Percentiles rank a stretch among this genome's conserved stretches.
Evolutionary conservation across 1,284 basidiomycete species (phyloP).

Genomic region (Somion occarium): DNA sequence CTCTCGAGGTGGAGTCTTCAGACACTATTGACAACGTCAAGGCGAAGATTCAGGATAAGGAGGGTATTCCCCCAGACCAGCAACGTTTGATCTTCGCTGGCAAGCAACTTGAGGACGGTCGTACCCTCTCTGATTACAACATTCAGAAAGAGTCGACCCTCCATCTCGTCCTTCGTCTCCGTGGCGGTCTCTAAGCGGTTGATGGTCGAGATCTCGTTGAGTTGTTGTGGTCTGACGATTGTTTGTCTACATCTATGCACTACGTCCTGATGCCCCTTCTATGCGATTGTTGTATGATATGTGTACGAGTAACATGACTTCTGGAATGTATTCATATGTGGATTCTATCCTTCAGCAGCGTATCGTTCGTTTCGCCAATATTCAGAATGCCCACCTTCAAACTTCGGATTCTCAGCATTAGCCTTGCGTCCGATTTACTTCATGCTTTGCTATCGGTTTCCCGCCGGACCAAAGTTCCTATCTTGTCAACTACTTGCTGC

Average conservation of each 20-base stretch:
- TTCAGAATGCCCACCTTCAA: too few relatives aligned
- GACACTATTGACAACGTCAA: slow-evolving; percentile 26
- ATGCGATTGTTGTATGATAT: background rate
- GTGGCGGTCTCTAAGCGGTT: slow-evolving; percentile 51
- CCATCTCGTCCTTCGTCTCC: slow-evolving; percentile 70
- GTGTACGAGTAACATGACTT: background rate
- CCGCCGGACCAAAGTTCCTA: background rate
- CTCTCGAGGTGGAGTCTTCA: slow-evolving; percentile 24
- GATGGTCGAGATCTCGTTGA: slow-evolving; percentile 1
- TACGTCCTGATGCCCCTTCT: background rate
- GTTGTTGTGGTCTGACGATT: background rate
- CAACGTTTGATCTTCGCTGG: slow-evolving; percentile 25
- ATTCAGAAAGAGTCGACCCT: slow-evolving; percentile 68
- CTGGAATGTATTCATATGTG: background rate
- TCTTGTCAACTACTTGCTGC: background rate
- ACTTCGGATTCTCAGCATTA: too few relatives aligned
- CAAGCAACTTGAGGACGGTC: slow-evolving; percentile 25
- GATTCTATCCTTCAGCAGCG: background rate
- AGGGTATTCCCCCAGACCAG: slow-evolving; percentile 60
- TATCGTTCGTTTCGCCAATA: too few relatives aligned
- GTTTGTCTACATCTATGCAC: background rate
- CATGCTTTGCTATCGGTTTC: too few relatives aligned
- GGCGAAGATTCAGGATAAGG: slow-evolving; percentile 31
- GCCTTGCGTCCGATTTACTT: too few relatives aligned
- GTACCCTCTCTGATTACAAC: slow-evolving; percentile 39